These are phyloP conservation scores for Fragaria nilgerrensis DNA, from an alignment of 306 rosid genomes.

Conservation along the genomic window DNA sequence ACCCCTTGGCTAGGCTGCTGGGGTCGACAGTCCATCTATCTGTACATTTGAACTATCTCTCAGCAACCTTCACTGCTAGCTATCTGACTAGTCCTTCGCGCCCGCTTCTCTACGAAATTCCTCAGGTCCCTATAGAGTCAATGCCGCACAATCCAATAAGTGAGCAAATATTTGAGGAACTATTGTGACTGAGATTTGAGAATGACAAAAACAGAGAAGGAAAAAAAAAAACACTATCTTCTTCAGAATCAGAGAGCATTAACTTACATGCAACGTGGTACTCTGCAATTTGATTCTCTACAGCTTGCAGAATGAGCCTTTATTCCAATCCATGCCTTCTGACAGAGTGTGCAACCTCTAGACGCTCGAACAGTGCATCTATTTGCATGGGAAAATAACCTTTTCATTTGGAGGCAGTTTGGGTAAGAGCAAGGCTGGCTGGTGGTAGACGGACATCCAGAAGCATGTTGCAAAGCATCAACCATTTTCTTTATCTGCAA, in stretches of 20 bases:
- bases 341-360: slow-evolving; percentile 41
- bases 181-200: too few relatives aligned
- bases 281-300: slow-evolving; percentile 28
- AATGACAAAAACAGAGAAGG: not conserved
- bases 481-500: slow-evolving; percentile 27
- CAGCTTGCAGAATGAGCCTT: slow-evolving; percentile 33
- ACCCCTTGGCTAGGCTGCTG: not conserved
- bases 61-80: not conserved
- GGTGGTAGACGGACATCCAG: slow-evolving; percentile 20
- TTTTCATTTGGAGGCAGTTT: slow-evolving; percentile 36
- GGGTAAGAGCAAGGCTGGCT: slow-evolving; percentile 36
- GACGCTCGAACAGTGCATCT: slow-evolving; percentile 27
- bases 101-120: slow-evolving; percentile 22
- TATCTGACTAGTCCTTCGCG: not conserved
- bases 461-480: slow-evolving; percentile 33
- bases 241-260: not conserved
- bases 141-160: not conserved
- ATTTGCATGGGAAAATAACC: slow-evolving; percentile 34
- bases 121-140: slow-evolving; percentile 35
- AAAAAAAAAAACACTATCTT: not conserved
- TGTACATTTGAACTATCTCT: slow-evolving; percentile 15
- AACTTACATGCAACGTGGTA: slow-evolving; percentile 38
- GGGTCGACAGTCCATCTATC: slow-evolving; percentile 16
- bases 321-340: slow-evolving; percentile 30
- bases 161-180: not conserved